Percentiles rank a stretch among this genome's conserved stretches.
These are phyloP conservation scores for Hibiscus tridactylites DNA, from an alignment of 345 rosid genomes.

Conservation along the genomic window DNA sequence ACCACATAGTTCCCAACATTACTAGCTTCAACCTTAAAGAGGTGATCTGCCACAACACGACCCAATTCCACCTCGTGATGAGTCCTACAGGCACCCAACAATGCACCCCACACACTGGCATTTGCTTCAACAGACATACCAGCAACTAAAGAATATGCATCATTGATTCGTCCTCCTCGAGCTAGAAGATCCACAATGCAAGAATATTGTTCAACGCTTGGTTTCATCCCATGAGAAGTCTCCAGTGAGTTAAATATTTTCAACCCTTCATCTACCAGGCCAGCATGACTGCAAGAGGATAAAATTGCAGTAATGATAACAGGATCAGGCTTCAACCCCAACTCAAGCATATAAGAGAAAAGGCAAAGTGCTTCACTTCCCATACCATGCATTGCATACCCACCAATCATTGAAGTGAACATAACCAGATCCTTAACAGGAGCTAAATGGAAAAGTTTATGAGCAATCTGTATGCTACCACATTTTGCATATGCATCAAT, in stretches of 20 bases:
- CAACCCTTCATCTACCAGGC: slow-evolving; percentile 64
- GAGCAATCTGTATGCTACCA: slow-evolving; percentile 51
- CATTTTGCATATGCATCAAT: slow-evolving; percentile 77
- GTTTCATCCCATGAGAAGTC: slow-evolving; percentile 42
- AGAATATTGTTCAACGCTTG: slow-evolving; percentile 66
- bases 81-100: slow-evolving; percentile 69
- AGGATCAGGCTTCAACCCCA: slow-evolving; percentile 63
- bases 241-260: slow-evolving; percentile 47
- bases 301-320: slow-evolving; percentile 61
- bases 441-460: slow-evolving; percentile 44
- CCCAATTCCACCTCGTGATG: slow-evolving; percentile 62
- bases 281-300: slow-evolving; percentile 83
- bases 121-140: slow-evolving; percentile 59
- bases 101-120: slow-evolving; percentile 65
- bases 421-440: slow-evolving; percentile 54
- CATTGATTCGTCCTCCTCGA: slow-evolving; percentile 64
- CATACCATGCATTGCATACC: slow-evolving; percentile 80
- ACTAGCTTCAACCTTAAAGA: slow-evolving; percentile 50
- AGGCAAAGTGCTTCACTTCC: slow-evolving; percentile 66
- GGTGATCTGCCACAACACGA: slow-evolving; percentile 41
- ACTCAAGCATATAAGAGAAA: slow-evolving; percentile 50
- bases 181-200: slow-evolving; percentile 83
- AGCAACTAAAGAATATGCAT: slow-evolving; percentile 56
- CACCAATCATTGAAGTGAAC: slow-evolving; percentile 74
- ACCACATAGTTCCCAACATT: slow-evolving; percentile 60